phyloP scores from a whole-genome alignment of 1,284 basidiomycete genomes.

The Coniferiporia weirii region DNA sequence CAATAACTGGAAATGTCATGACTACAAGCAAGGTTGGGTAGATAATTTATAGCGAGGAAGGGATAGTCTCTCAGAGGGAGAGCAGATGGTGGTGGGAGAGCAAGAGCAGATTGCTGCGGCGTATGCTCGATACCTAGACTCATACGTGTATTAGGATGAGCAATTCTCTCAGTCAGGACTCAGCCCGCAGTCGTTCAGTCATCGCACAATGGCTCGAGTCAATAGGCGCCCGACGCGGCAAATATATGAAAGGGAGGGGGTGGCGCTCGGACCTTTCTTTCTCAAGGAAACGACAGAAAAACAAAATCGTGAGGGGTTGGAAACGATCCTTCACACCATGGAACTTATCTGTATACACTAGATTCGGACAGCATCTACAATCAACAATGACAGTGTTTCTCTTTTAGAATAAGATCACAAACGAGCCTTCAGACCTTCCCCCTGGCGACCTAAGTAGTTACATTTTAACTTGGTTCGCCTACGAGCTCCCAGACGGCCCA shows the following conservation, averaged over 20 bases:
- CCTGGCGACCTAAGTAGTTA: background rate
- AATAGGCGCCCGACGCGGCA: no score
- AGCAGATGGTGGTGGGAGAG: background rate
- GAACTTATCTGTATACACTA: background rate
- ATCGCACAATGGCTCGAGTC: no score
- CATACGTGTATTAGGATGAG: no score
- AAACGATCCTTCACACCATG: no score
- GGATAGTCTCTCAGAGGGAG: background rate
- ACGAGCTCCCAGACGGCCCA: conserved; percentile 8
- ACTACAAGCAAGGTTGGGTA: background rate
- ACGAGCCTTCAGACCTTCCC: background rate
- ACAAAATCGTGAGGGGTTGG: no score
- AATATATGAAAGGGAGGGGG: no score
- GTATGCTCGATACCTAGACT: background rate
- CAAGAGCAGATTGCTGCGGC: background rate
- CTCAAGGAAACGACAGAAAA: no score
- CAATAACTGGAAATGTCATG: background rate
- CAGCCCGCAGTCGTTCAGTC: no score
- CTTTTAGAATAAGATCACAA: background rate
- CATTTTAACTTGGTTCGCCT: background rate
- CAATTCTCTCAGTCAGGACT: no score
- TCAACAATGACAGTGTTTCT: background rate
- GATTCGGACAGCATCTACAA: conserved; percentile 4
- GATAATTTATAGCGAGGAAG: background rate
- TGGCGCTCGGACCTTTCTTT: no score